Base-by-base conservation (phyloP, 2,329 filamentous ascomycete species). In the Plenodomus biglobosus region DNA sequence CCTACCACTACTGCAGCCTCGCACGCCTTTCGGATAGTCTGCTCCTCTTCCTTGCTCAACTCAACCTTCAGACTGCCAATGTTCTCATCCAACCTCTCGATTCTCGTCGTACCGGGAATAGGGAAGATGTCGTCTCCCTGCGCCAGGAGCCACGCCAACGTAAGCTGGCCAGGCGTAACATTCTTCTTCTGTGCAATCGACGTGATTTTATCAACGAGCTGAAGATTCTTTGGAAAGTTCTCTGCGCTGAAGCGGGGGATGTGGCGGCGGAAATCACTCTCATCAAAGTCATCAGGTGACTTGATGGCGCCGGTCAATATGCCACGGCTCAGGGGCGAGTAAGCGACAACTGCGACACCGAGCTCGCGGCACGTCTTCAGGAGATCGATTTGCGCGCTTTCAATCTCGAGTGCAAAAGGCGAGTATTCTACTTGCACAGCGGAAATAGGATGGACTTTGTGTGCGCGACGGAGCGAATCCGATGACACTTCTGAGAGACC, bases 161-260 rank as follows among this genome's bases (percentile, higher is more conserved):
- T 79, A 39, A 88, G 62, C 62, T 89, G 85, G 0, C 76, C 76
- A 0, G 81, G 57, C 0, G 84, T 84, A 38, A 74, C 76, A 3
- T 73, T 76, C 68, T 87, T 85, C 52, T 65, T 55, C 44, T 65
- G 58, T 8, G 71, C 72, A 6, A 74, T 39, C 15, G 53, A 53
- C 0, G 44, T 52, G 17, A 74, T 56, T 18, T 58, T 39, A 16
- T 69, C 61, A 2, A 72, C 70, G 2, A 75, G 54, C 48, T 58
- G 60, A 10, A 71, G 20, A 40, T 74, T 75, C 48, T 68, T 67
- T 15, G 66, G 59, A 39, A 72, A 69, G 40, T 73, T 73, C 50
- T 71, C 77, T 3, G 58, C 58, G 35, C 64, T 64, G 53, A 79
- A 80, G 0, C 75, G 70, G 3, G 78, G 78, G 32, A 50, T 44